Conservation (phyloP, 2,329 filamentous ascomycete species). For the Xylariaceae sp. region DNA sequence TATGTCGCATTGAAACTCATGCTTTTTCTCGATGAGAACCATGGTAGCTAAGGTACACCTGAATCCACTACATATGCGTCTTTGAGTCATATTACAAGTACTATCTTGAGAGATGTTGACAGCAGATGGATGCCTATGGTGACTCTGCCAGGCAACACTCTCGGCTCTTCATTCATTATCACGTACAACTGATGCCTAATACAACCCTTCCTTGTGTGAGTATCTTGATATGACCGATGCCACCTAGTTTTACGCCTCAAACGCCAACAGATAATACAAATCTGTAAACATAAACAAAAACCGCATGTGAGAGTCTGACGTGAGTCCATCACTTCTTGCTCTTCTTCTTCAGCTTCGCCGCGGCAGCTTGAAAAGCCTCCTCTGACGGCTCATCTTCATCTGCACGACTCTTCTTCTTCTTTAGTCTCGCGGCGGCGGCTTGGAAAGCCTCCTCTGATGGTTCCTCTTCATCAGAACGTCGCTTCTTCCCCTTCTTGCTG, state of each 20-base stretch:
- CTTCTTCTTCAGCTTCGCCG: constrained; percentile 42
- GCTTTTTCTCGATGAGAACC: too few species aligned
- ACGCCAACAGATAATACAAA: constrained; percentile 4
- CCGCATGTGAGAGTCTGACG: constrained; percentile 8
- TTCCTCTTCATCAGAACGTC: constrained; percentile 55
- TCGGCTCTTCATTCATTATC: background rate
- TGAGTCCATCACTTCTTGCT: constrained; percentile 20
- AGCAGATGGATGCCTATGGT: background rate
- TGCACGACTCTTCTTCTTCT: constrained; percentile 43
- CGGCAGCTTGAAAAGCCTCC: constrained; percentile 55
- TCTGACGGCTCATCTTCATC: constrained; percentile 61
- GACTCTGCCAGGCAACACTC: background rate
- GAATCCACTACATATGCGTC: too few species aligned
- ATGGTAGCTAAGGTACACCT: too few species aligned
- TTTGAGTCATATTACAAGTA: too few species aligned
- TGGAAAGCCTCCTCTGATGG: constrained; percentile 58
- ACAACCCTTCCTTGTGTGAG: constrained; percentile 2
- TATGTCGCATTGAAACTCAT: too few species aligned
- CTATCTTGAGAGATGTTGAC: too few species aligned
- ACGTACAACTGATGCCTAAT: background rate
- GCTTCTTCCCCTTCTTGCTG: constrained; percentile 49
- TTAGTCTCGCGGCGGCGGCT: constrained; percentile 48
- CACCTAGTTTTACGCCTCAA: constrained; percentile 5
- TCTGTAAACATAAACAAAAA: constrained; percentile 8
- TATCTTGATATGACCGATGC: background rate